Percentiles rank a stretch among this genome's conserved stretches.
Evolutionary conservation across 2,329 filamentous ascomycete species (phyloP).

Genomic region (Coniochaeta ligniaria): DNA sequence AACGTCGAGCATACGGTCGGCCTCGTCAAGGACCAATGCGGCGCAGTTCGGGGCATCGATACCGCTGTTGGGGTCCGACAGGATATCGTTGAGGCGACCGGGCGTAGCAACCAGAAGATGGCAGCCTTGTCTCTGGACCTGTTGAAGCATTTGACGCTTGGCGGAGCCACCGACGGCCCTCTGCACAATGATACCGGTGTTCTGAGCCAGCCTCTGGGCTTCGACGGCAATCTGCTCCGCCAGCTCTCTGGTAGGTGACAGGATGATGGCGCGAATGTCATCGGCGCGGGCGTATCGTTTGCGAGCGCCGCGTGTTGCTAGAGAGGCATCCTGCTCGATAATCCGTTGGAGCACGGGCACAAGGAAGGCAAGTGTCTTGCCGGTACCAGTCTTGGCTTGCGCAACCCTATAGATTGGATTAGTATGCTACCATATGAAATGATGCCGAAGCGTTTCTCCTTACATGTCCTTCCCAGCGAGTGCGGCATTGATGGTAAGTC

Average conservation of each 20-base stretch:
- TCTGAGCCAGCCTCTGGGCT: slow-evolving; percentile 57
- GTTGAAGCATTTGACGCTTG: slow-evolving; percentile 60
- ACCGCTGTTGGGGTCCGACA: slow-evolving; percentile 56
- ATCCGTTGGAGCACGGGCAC: slow-evolving; percentile 79
- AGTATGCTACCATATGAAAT: background rate
- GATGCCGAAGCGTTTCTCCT: slow-evolving; percentile 24
- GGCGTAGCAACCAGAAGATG: slow-evolving; percentile 88
- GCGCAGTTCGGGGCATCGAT: slow-evolving; percentile 74
- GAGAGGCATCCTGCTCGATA: slow-evolving; percentile 52
- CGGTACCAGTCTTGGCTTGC: slow-evolving; percentile 94
- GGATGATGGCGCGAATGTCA: slow-evolving; percentile 62
- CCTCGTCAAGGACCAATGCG: slow-evolving; percentile 92
- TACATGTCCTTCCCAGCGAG: slow-evolving; percentile 78
- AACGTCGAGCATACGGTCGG: slow-evolving; percentile 97
- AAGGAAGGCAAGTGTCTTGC: slow-evolving; percentile 92
- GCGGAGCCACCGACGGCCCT: slow-evolving; percentile 88
- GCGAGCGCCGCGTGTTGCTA: slow-evolving; percentile 36
- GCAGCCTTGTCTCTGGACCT: slow-evolving; percentile 69
- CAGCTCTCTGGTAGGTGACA: slow-evolving; percentile 76
- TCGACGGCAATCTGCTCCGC: slow-evolving; percentile 77
- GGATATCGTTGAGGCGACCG: slow-evolving; percentile 76
- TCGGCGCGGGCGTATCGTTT: slow-evolving; percentile 31
- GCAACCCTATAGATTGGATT: slow-evolving; percentile 56
- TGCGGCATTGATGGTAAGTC: slow-evolving; percentile 72
- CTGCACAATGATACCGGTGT: slow-evolving; percentile 60